Evolutionary conservation across 306 rosid genomes (phyloP), one percentile per base, ranked within the genome.

Genomic region (Cicer arietinum): DNA sequence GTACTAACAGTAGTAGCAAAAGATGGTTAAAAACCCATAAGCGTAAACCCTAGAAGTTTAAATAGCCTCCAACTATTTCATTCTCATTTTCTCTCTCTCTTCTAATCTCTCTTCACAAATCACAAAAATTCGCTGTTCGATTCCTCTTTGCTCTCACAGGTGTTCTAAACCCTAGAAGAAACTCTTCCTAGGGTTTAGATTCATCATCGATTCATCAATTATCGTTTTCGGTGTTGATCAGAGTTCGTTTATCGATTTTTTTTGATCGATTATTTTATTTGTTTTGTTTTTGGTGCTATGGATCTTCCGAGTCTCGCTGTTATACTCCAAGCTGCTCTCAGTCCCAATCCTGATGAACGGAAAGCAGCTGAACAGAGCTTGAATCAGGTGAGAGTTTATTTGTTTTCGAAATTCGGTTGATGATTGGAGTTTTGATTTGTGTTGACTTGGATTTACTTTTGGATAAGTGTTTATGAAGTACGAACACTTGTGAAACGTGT

Each of bases 291-390:
- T 20, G 83, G 17, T 20, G 48, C 43, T 8, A 95, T 95, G 99
- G 99, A 95, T 92, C 91, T 92, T 84, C 97, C 85, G 0, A 85
- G 88, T 76, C 89, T 95, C 1, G 96, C 89, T 47, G 82, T 88
- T 50, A 60, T 92, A 56, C 97, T 95, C 44, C 98, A 89, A 77
- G 98, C 98, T 69, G 98, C 97, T 84, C 98, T 95, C 12, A 92
- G 98, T 58, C 90, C 90, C 53, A 92, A 83, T 85, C 98, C 91
- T 6, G 92, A 92, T 67, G 98, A 95, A 80, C 90, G 99, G 10
- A 92, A 89, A 74, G 97, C 98, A 4, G 99, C 92, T 57, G 99
- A 95, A 84, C 92, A 89, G 53, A 90, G 85, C 88, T 87, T 95
- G 74, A 80, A 86, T 82, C 99, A 95, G 97, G 99, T 95, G 16